Evolutionary conservation across 306 rosid species (phyloP).

Genomic region (Mimosa bimucronata): DNA sequence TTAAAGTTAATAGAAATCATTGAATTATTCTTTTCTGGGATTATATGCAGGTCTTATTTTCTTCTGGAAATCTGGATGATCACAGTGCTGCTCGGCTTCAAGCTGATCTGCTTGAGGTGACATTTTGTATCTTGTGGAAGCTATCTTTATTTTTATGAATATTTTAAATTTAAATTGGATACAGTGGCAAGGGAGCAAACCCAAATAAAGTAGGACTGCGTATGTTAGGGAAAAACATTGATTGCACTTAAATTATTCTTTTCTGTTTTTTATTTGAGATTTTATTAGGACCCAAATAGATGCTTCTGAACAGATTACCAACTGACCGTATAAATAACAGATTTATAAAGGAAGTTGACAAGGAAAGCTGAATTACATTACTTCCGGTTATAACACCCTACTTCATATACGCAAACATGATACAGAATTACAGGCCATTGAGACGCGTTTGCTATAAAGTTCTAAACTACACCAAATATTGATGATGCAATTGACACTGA

Average conservation of each 20-base stretch:
- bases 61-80: conserved; percentile 63
- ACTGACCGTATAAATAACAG: background rate
- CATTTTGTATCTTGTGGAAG: conserved; percentile 23
- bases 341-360: background rate
- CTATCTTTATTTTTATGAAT: background rate
- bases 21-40: conserved; percentile 28
- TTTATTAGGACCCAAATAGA: background rate
- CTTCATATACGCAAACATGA: background rate
- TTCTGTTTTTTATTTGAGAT: conserved; percentile 19
- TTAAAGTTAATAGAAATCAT: background rate
- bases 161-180: conserved; percentile 29
- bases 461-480: background rate
- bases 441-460: background rate
- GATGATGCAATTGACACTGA: background rate
- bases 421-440: background rate
- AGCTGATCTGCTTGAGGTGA: conserved; percentile 85
- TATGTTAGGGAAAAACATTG: background rate
- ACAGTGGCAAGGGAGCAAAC: background rate
- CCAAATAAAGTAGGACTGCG: background rate
- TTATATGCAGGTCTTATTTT: conserved; percentile 65
- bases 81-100: conserved; percentile 59
- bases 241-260: background rate
- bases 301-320: background rate
- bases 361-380: background rate
- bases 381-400: background rate